Percentiles rank a stretch among this genome's conserved stretches.
Conservation (phyloP, 176 grass and related monocot genomes). For the Oryza officinalis region DNA sequence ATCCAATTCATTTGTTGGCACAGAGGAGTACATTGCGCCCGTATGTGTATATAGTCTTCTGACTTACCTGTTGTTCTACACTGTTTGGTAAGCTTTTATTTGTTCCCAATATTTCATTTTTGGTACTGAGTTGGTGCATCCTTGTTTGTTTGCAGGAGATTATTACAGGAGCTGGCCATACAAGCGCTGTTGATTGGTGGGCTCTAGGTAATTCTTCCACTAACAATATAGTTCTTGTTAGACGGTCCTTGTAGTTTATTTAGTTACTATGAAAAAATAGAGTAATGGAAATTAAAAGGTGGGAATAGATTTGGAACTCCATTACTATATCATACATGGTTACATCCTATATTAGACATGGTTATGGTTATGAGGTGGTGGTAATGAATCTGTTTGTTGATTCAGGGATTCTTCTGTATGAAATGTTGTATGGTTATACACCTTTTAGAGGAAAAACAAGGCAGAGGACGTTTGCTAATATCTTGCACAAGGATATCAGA, state of each 20-base stretch:
- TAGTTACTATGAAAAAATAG: not conserved
- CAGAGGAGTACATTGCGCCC: conserved; percentile 96
- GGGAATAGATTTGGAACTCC: not conserved
- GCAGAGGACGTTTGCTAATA: conserved; percentile 90
- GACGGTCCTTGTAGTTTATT: not conserved
- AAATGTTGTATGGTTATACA: conserved; percentile 96
- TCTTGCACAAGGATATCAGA: conserved; percentile 90
- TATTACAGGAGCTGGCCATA: conserved; percentile 83
- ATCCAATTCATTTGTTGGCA: conserved; percentile 97
- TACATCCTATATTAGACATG: not conserved
- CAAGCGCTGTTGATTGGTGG: conserved; percentile 98
- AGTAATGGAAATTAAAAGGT: too few species aligned
- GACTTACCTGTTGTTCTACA: not conserved
- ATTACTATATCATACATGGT: not conserved
- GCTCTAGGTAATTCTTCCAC: conserved; percentile 57
- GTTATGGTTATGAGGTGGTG: not conserved
- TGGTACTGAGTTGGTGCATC: conserved; percentile 2
- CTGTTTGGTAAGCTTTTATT: not conserved
- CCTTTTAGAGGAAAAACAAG: conserved; percentile 95
- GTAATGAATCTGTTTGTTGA: not conserved
- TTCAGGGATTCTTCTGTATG: conserved; percentile 85
- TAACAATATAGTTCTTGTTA: not conserved
- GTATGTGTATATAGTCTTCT: conserved; percentile 52
- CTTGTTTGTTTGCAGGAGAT: conserved; percentile 66
- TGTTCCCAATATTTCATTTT: not conserved